These are phyloP conservation scores for Cladosporium austrohemisphaericum DNA, from an alignment of 2,329 filamentous ascomycete genomes.

Conservation along the genomic window DNA sequence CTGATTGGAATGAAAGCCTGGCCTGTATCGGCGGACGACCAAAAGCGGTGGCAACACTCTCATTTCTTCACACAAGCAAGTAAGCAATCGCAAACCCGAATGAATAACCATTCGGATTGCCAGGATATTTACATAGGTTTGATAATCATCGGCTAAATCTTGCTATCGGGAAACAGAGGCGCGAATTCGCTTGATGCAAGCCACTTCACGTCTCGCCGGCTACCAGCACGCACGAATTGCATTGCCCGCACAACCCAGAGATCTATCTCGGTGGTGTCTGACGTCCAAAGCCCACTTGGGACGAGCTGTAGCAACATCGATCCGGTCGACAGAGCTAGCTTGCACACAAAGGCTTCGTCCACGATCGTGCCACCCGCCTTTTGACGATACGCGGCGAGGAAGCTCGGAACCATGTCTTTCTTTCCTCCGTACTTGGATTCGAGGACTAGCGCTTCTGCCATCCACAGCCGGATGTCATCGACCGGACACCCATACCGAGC, in stretches of 20 bases:
- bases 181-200: background rate
- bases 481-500: slow-evolving; percentile 9
- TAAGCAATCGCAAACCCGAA: no score
- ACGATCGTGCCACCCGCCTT: background rate
- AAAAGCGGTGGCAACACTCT: no score
- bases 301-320: background rate
- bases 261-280: background rate
- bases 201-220: background rate
- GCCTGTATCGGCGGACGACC: no score
- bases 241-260: background rate
- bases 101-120: no score
- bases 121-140: background rate
- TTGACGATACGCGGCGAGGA: background rate
- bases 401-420: background rate
- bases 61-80: no score
- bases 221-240: background rate
- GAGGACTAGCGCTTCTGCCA: slow-evolving; percentile 12
- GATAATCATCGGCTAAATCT: background rate
- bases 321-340: background rate
- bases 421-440: slow-evolving; percentile 11
- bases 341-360: background rate
- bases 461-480: slow-evolving; percentile 14
- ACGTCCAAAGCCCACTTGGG: background rate
- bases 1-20: background rate
- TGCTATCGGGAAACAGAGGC: no score